These are phyloP conservation scores for Colletotrichum lentis DNA, from an alignment of 2,329 filamentous ascomycete species.

Conservation along the genomic window DNA sequence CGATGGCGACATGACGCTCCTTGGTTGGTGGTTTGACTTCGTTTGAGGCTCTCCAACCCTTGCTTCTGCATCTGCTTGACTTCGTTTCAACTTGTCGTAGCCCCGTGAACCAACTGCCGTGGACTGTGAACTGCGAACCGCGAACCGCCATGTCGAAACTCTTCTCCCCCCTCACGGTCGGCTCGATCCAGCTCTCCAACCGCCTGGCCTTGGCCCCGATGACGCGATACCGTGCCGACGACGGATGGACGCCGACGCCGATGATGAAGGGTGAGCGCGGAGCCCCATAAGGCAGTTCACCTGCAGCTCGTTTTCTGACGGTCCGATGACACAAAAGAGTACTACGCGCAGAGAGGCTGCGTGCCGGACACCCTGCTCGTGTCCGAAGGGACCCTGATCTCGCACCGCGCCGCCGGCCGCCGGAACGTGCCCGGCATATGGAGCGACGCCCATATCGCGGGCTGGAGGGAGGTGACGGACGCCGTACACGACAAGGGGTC, in stretches of 20 bases:
- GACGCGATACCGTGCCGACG: slow-evolving; percentile 41
- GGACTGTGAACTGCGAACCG: too few species aligned
- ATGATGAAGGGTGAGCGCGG: slow-evolving; percentile 37
- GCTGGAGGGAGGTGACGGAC: slow-evolving; percentile 68
- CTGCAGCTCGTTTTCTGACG: background rate
- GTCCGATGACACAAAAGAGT: slow-evolving; percentile 35
- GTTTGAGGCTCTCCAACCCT: too few species aligned
- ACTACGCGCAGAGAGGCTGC: slow-evolving; percentile 45
- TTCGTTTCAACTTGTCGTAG: background rate
- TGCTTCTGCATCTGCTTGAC: background rate
- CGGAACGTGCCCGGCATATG: slow-evolving; percentile 65
- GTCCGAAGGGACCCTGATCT: slow-evolving; percentile 65
- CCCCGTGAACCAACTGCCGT: background rate
- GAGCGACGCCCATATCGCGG: slow-evolving; percentile 62
- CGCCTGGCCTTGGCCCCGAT: slow-evolving; percentile 40
- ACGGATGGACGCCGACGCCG: slow-evolving; percentile 36
- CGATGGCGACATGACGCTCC: background rate
- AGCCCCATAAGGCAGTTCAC: too few species aligned
- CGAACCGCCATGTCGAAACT: slow-evolving; percentile 34
- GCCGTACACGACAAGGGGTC: slow-evolving; percentile 69
- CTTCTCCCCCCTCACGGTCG: slow-evolving; percentile 37
- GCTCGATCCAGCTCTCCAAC: slow-evolving; percentile 37
- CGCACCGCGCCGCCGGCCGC: slow-evolving; percentile 56
- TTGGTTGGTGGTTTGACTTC: background rate
- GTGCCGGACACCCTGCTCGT: slow-evolving; percentile 60